These are phyloP conservation scores for Hypsizygus marmoreus DNA, from an alignment of 768 basidiomycete genomes.

Conservation along the genomic window DNA sequence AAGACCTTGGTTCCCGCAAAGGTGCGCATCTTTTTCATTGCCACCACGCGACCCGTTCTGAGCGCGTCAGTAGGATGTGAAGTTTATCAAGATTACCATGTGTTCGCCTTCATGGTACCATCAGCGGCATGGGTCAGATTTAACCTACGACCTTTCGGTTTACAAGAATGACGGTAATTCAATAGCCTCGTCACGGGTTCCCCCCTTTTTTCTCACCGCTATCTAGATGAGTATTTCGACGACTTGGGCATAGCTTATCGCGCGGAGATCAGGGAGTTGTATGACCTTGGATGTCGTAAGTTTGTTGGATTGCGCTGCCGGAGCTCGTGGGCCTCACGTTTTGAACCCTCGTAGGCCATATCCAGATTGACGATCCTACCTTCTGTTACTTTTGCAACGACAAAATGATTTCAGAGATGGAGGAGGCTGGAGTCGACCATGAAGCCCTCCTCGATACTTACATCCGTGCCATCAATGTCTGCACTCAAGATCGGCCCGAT, in stretches of 20 bases:
- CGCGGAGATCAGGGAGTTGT: conserved; percentile 49
- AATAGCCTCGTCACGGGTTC: background rate
- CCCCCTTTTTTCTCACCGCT: background rate
- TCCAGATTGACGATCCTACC: conserved; percentile 55
- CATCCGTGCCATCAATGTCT: conserved; percentile 62
- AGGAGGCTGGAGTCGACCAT: conserved; percentile 59
- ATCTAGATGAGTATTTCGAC: conserved; percentile 51
- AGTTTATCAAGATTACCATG: conserved; percentile 69
- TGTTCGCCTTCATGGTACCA: conserved; percentile 76
- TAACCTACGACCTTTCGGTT: conserved; percentile 56
- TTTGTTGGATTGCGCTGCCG: conserved; percentile 6
- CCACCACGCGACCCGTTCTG: conserved; percentile 5
- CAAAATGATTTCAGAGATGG: conserved; percentile 53
- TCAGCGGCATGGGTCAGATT: conserved; percentile 61
- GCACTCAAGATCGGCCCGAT: conserved; percentile 50
- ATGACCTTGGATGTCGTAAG: conserved; percentile 50
- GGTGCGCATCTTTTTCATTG: conserved; percentile 28
- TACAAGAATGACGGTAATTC: conserved; percentile 60
- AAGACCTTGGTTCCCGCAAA: conserved; percentile 58
- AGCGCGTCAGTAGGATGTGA: conserved; percentile 49
- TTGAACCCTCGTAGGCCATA: conserved; percentile 35
- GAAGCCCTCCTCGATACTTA: conserved; percentile 69
- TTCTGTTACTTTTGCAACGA: conserved; percentile 71
- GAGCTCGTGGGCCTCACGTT: conserved; percentile 20
- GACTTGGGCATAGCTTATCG: conserved; percentile 50